phyloP scores from a whole-genome alignment of 139 green algal genomes.

The Raphidocelis subcapitata region DNA sequence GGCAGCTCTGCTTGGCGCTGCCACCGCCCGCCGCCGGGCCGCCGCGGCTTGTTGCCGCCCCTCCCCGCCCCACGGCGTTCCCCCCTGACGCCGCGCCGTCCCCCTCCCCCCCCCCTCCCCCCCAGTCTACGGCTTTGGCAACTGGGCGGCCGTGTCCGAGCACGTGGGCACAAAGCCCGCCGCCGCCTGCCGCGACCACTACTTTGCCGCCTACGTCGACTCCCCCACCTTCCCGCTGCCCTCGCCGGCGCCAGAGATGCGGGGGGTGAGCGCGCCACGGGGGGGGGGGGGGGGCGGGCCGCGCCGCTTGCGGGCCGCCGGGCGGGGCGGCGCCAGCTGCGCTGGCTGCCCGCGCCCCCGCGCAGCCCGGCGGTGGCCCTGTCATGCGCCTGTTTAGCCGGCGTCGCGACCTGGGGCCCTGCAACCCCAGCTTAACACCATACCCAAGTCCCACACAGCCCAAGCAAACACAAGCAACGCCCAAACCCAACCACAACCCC shows the following conservation, averaged over 20 bases:
- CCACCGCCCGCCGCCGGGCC: no score
- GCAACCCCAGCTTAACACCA: no score
- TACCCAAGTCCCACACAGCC: no score
- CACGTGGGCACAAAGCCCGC: constrained; percentile 81
- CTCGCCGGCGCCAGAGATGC: constrained; percentile 54
- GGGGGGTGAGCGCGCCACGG: constrained; percentile 11
- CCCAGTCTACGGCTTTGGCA: constrained; percentile 79
- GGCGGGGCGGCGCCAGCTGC: neutral
- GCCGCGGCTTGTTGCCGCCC: no score
- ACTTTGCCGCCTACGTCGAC: constrained; percentile 81
- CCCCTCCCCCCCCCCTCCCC: no score
- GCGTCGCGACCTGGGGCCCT: no score
- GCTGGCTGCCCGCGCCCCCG: neutral
- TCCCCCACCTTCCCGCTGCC: constrained; percentile 65
- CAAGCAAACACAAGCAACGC: no score
- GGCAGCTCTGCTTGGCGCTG: no score
- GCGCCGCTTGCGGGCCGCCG: neutral
- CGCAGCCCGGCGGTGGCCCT: neutral
- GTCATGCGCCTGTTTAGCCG: neutral
- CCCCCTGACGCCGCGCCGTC: no score
- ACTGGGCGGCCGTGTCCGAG: constrained; percentile 87
- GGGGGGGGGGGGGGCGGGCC: neutral
- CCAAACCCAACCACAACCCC: no score
- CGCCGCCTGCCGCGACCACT: constrained; percentile 79
- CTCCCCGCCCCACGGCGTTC: no score